Conservation (phyloP, 2,329 filamentous ascomycete genomes). For the Coniochaeta ligniaria region DNA sequence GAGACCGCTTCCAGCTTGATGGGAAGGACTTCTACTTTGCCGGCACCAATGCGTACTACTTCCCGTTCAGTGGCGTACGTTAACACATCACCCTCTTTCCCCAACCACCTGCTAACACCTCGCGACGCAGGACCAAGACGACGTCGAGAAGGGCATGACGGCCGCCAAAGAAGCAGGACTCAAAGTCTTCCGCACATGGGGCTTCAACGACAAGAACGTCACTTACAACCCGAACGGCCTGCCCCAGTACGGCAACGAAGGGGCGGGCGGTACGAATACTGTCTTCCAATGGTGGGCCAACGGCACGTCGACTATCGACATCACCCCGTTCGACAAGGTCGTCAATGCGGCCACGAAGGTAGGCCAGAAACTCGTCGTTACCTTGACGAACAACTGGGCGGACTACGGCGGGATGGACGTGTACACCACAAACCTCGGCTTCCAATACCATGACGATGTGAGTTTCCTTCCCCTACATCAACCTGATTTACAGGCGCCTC, state of each 20-base stretch:
- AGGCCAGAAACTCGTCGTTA: slow-evolving; percentile 45
- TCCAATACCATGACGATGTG: slow-evolving; percentile 42
- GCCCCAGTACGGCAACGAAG: slow-evolving; percentile 43
- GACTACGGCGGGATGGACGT: slow-evolving; percentile 55
- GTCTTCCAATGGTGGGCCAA: slow-evolving; percentile 39
- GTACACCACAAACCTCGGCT: slow-evolving; percentile 47
- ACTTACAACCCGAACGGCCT: slow-evolving; percentile 37
- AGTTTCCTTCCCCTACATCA: slow-evolving; percentile 6
- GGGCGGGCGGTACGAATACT: slow-evolving; percentile 33
- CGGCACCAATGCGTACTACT: slow-evolving; percentile 50
- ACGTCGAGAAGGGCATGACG: slow-evolving; percentile 35
- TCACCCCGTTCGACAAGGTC: slow-evolving; percentile 42
- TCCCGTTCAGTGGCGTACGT: slow-evolving; percentile 44
- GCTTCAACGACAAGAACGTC: slow-evolving; percentile 49
- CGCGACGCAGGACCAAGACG: slow-evolving; percentile 22
- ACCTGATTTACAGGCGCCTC: too few species aligned
- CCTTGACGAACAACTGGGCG: slow-evolving; percentile 47
- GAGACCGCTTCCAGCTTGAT: slow-evolving; percentile 43
- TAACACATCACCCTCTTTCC: not conserved
- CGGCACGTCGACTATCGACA: slow-evolving; percentile 35
- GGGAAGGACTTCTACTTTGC: slow-evolving; percentile 50
- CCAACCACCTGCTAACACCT: not conserved
- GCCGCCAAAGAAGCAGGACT: slow-evolving; percentile 40
- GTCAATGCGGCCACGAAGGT: slow-evolving; percentile 39
- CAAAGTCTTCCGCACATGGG: slow-evolving; percentile 49